These are phyloP conservation scores for Trichoderma harzianum DNA, from an alignment of 2,329 filamentous ascomycete species.

Conservation along the genomic window DNA sequence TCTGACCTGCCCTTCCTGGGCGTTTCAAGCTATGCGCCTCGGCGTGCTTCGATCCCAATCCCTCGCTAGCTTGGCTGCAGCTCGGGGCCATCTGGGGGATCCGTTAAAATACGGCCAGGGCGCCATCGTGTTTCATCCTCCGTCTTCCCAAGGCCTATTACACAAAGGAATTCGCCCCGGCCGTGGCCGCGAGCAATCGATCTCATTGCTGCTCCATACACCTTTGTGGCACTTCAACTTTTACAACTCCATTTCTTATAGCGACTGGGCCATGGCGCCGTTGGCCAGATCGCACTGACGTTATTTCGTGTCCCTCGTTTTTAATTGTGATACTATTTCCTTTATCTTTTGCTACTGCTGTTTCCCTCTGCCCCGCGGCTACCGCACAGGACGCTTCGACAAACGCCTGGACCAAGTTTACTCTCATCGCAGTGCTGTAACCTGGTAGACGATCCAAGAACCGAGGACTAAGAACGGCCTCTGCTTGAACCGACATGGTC, in stretches of 20 bases:
- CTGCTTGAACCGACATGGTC: constrained; percentile 1
- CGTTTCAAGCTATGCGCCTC: constrained; percentile 16
- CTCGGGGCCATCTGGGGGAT: constrained; percentile 12
- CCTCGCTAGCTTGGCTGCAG: constrained; percentile 15
- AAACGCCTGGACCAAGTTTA: constrained; percentile 8
- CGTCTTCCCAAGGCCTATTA: constrained; percentile 22
- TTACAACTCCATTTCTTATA: constrained; percentile 4
- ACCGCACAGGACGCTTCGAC: background rate
- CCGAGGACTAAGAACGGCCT: constrained; percentile 11
- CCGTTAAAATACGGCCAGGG: constrained; percentile 16
- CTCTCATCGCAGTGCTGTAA: constrained; percentile 5
- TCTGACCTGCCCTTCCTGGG: constrained; percentile 15
- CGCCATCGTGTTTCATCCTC: constrained; percentile 23
- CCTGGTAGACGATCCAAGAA: background rate
- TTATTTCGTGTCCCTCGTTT: constrained; percentile 15
- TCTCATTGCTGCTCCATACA: constrained; percentile 14
- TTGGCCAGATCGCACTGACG: constrained; percentile 10
- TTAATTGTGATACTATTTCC: constrained; percentile 4
- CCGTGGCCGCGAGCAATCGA: constrained; percentile 15
- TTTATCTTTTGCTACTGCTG: constrained; percentile 15
- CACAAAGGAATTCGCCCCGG: constrained; percentile 13
- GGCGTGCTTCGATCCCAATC: constrained; percentile 8
- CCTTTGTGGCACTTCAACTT: constrained; percentile 1
- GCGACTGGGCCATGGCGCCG: constrained; percentile 9
- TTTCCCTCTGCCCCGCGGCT: constrained; percentile 1